Base-by-base conservation (phyloP, 1,284 basidiomycete species). In the Pseudozyma pruni region DNA sequence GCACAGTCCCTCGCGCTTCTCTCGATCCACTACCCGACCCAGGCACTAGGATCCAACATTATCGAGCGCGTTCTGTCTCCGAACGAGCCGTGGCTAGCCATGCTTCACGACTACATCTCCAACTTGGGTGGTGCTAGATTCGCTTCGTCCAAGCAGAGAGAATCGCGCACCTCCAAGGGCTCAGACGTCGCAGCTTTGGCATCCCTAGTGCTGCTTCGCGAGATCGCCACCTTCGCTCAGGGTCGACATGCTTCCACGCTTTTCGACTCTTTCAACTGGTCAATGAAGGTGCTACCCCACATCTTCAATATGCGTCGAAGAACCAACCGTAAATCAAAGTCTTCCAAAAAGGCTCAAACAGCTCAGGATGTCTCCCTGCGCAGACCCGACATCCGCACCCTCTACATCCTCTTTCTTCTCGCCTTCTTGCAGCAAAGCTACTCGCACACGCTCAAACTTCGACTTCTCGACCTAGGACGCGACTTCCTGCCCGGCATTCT, bases 181-280 rank as follows among this genome's bases (percentile, higher is more conserved):
- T 59, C 66, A 0, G 73, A 77, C 27, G 58, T 70, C 5, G 48
- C 66, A 13, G 66, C 62, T 10, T 54, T 79, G 14, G 61, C 70
- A 8, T 66, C 68, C 4, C 68, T 79, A 8, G 45, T 68, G 4
- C 52, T 80, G 33, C 57, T 79, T 16, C 66, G 70, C 17, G 74
- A 74, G 32, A 60, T 78, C 27, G 46, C 66, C 23, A 58, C 51
- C 10, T 80, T 76, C 42, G 72, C 67, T 29, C 66, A 75, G 8
- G 77, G 77, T 14, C 66, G 70, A 20, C 55, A 61, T 22, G 66
- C 79, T 2, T 19, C 25, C 25, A 54, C 50, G 22, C 64, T 78
- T 11, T 79, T 79, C 37, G 77, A 79, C 50, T 67, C 68, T 4
- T 72, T 80, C 56, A 71, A 74, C 42, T 80, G 79, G 79, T 68